Evolutionary conservation across 2,329 filamentous ascomycete species (phyloP), one percentile per base, ranked within the genome.

Genomic region (Apiospora arundinis): DNA sequence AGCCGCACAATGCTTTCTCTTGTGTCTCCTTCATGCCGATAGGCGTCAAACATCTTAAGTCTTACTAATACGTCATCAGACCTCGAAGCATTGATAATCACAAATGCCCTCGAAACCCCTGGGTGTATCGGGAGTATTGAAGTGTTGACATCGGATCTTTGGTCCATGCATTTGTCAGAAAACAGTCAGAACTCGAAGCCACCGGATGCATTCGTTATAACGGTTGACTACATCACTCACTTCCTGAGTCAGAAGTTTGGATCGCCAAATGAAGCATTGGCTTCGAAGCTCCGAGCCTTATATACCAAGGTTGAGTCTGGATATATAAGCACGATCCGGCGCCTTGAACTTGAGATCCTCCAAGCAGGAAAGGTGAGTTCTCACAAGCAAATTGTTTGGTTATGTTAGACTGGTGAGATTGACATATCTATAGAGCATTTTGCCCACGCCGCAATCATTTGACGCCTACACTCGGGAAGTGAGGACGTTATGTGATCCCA

Each of bases 271-370:
- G 75, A 78, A 6, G 74, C 72, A 2, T 78, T 87, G 37, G 69
- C 76, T 7, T 71, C 74, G 4, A 78, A 78, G 44, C 76, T 88
- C 40, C 72, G 77, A 44, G 75, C 76, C 4, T 77, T 88, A 6
- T 73, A 79, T 32, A 77, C 80, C 49, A 81, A 79, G 18, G 77
- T 85, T 68, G 76, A 76, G 42, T 77, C 75, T n/a, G 82, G 82
- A 11, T 77, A 76, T 56, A 79, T 85, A 25, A 76, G 74, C 18
- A 86, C 83, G 21, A 79, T 84, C 23, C 83, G 88, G 18, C 83
- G 82, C 65, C 77, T 88, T 1, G 88, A 90, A 76, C 77, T 90
- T 23, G 85, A 88, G 71, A 75, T 89, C 5, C 81, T 89, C 68
- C 82, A 85, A 70, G 82, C 82, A 16, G 87, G 87, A 74, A 88